Base-by-base conservation (phyloP, 495 filamentous ascomycete species). In the Penicillium robsamsonii region DNA sequence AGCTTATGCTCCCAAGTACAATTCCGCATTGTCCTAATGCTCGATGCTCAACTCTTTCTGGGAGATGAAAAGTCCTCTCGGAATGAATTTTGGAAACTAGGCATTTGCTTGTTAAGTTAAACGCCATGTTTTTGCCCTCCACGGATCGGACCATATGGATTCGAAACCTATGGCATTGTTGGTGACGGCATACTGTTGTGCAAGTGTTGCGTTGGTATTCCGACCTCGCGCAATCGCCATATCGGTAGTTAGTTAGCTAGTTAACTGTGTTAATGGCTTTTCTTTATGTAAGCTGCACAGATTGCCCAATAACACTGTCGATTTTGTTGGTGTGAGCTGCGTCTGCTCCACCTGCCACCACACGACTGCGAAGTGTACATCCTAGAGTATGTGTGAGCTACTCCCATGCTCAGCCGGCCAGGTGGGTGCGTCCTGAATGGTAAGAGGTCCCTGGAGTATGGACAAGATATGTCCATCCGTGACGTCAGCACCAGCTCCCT, bases 51-150 rank as follows among this genome's bases (percentile, higher is more conserved):
- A 66, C 2, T 63, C 64, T 29, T 69, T 3, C 62, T 27, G 60
- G 15, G 59, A 35, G 17, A 68, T 68, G 30, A 72, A 74, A 5
- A 72, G 4, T 63, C 56, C 4, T 80, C 81, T 73, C 75, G 82
- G 62, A 79, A 82, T 6, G 74, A 72, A 22, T 67, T 30, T 52
- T 78, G 78, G 61, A 79, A 80, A 9, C 65, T 66, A 37, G 64
- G 55, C 52, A 51, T 77, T 72, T 2, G 68, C 63, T 83, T 80
- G 40, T 82, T 83, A 56, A 74, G 30, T 58, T 83, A 82, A 1
- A 76, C 67, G 6, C 79, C 66, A 70, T 71, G 10, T 48, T 27
- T 12, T 50, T 43, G 3, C 65, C 65, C 48, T 70, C 69, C 10
- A 83, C 57, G 9, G 73, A 71, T 22, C 75, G 73, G 7, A 81